Evolutionary conservation across 345 rosid species (phyloP).

Genomic region (Citrus maxima): DNA sequence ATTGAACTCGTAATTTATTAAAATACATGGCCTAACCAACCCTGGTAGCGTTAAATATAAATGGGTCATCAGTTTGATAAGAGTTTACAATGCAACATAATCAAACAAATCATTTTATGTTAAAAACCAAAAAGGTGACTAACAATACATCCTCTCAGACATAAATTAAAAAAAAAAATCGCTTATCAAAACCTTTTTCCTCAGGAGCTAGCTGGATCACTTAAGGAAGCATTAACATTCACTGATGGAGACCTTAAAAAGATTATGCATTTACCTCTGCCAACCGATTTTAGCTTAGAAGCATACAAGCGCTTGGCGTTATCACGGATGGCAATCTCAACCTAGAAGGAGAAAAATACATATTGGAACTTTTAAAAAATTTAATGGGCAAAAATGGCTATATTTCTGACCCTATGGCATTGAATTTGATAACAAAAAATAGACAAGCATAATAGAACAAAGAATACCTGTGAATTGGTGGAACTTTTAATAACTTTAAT

Average conservation of each 20-base stretch:
- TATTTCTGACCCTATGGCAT: not conserved
- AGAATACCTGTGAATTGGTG: slow-evolving; percentile 83
- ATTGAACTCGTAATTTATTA: not conserved
- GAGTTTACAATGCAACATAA: not conserved
- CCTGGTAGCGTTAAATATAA: not conserved
- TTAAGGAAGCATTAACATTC: not conserved
- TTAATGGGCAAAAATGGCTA: not conserved
- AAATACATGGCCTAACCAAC: not conserved
- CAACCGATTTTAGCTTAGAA: slow-evolving; percentile 61
- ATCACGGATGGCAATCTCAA: slow-evolving; percentile 96
- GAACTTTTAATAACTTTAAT: not conserved
- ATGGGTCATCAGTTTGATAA: not conserved
- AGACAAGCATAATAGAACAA: not conserved
- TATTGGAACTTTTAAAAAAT: not conserved
- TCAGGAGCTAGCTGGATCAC: not conserved
- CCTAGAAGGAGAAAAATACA: slow-evolving; percentile 34
- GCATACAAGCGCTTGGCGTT: slow-evolving; percentile 86
- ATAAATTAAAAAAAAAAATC: not conserved
- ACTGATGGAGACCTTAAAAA: not conserved
- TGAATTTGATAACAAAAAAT: not conserved
- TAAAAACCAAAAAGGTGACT: too few species aligned
- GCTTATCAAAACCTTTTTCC: not conserved
- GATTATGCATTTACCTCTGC: slow-evolving; percentile 54
- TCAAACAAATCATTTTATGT: not conserved
- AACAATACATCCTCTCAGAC: not conserved